Evolutionary conservation across 2,329 filamentous ascomycete species (phyloP), one percentile per base, ranked within the genome.

Genomic region (Myotisia sp.): DNA sequence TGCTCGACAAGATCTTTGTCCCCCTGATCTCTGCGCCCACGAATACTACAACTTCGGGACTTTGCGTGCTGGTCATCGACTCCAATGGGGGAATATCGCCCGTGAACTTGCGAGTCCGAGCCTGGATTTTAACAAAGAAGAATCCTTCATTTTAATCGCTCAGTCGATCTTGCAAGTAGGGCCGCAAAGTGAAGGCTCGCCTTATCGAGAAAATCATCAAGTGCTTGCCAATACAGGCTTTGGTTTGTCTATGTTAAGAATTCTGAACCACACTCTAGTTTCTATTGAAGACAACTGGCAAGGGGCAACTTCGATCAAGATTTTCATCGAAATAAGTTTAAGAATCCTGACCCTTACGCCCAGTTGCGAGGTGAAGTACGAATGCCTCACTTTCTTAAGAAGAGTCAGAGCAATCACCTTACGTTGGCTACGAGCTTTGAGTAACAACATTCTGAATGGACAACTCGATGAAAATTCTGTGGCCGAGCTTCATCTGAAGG

Each of bases 51-150:
- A 62, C 0, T 61, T 76, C n/a, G 56, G 59, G 0, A 46, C 60
- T 0, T 42, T 77, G 2, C 59, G 65, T 0, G 46, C 65, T 1
- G 71, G 71, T 0, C 38, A 57, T 12, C 45, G 49, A 1, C 49
- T 74, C 6, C 67, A 71, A 33, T 77, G 71, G 66, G 44, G 56
- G 6, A 76, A 74, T 34, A 63, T 78, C 3, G 45, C 72, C 0
- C 45, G 57, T 1, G 64, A 75, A 43, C 48, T 78, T 3, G 48
- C 52, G 0, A 52, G 56, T 1, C 62, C 65, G 0, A 54, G 54
- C 1, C 34, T 78, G 0, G 63, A 71, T 28, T 64, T 72, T 22
- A 65, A 63, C 7, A 64, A 65, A 26, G 38, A 53, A 0, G 65
- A 71, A 26, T 66, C 67, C 0, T 51, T 52, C 4, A 41, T 63